Conservation (phyloP, 1,284 basidiomycete species). For the Phylloboletellus chloephorus region DNA sequence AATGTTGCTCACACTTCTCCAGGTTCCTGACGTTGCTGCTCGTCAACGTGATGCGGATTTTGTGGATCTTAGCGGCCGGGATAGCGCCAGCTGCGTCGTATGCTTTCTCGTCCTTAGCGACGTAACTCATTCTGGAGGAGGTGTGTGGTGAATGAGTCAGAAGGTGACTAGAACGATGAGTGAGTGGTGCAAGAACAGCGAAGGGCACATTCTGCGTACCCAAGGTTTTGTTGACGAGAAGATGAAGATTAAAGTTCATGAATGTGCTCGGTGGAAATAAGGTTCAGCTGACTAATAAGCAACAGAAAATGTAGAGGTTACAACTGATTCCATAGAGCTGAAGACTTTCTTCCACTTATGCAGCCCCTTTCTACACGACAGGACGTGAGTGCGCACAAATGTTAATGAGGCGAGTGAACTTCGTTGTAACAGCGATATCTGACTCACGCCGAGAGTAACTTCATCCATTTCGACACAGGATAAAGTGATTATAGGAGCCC, state of each 20-base stretch:
- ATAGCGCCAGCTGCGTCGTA: conserved; percentile 90
- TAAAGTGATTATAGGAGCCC: no score
- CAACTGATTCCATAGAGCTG: no score
- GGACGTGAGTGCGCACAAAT: not conserved
- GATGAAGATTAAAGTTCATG: conserved; percentile 28
- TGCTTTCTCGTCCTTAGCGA: conserved; percentile 99
- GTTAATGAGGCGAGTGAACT: not conserved
- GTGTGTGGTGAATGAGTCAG: conserved; percentile 55
- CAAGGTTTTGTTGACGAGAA: conserved; percentile 20
- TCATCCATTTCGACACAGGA: no score
- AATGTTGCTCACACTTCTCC: conserved; percentile 79
- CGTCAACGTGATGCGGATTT: conserved; percentile 99
- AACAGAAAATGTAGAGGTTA: no score
- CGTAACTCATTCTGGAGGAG: conserved; percentile 87
- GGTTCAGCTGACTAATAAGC: no score
- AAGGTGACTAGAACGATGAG: conserved; percentile 55
- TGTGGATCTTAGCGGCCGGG: conserved; percentile 91
- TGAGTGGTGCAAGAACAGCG: conserved; percentile 2
- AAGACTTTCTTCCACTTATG: no score
- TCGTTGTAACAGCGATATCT: not conserved
- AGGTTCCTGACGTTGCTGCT: conserved; percentile 97
- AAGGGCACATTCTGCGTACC: conserved; percentile 15
- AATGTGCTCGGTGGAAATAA: no score
- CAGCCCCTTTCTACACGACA: not conserved
- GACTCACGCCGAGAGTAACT: not conserved